Percentiles rank a stretch among this genome's conserved stretches.
Conservation (phyloP, 805 yeast genomes). For the Saturnispora quitensis region DNA sequence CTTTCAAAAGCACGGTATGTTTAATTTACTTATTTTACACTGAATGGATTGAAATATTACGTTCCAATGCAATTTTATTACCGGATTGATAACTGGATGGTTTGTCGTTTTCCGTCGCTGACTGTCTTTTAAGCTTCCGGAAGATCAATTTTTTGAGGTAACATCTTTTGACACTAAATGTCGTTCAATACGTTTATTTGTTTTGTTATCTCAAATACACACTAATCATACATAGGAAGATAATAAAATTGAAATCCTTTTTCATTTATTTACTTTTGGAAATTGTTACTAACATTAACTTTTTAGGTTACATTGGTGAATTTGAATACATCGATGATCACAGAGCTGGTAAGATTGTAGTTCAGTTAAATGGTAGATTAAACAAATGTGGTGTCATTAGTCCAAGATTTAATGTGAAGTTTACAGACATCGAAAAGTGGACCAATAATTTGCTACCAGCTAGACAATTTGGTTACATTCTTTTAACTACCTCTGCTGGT, state of each 20-base stretch:
- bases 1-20: slow-evolving; percentile 83
- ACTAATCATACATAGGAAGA: neutral
- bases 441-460: slow-evolving; percentile 97
- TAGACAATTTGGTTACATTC: slow-evolving; percentile 97
- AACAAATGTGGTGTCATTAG: slow-evolving; percentile 99
- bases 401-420: slow-evolving; percentile 97
- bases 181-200: neutral
- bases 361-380: slow-evolving; percentile 94
- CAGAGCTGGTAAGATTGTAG: slow-evolving; percentile 97
- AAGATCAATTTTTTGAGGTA: slow-evolving; percentile 35
- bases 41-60: neutral
- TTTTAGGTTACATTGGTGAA: slow-evolving; percentile 77
- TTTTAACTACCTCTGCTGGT: slow-evolving; percentile 98
- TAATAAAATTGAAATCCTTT: neutral
- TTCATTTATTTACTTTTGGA: neutral
- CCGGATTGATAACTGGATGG: slow-evolving; percentile 99
- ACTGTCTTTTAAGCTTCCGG: slow-evolving; percentile 99
- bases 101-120: slow-evolving; percentile 77
- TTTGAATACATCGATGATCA: slow-evolving; percentile 98
- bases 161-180: neutral
- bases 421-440: slow-evolving; percentile 96
- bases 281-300: neutral
- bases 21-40: slow-evolving; percentile 3
- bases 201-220: slow-evolving; percentile 1
- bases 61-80: slow-evolving; percentile 12